phyloP scores from a whole-genome alignment of 768 basidiomycete species.

The Tulasnella sp. region DNA sequence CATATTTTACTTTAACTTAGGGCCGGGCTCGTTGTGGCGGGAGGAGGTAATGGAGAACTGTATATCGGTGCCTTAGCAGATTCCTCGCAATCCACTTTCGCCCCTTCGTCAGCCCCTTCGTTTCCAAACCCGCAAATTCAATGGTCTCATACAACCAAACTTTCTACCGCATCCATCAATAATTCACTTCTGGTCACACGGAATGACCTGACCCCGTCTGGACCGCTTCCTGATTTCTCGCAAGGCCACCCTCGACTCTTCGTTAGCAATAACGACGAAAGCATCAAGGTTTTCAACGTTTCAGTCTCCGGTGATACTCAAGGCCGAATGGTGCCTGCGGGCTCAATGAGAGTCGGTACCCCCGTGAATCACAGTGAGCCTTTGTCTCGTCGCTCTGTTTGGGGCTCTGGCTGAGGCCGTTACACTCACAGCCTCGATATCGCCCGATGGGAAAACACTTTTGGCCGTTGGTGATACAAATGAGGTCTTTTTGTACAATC shows the following conservation, averaged over 20 bases:
- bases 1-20: not conserved
- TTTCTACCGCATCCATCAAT: conserved; percentile 57
- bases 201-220: conserved; percentile 18
- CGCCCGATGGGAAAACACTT: conserved; percentile 80
- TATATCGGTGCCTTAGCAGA: conserved; percentile 25
- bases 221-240: conserved; percentile 51
- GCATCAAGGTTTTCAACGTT: conserved; percentile 76
- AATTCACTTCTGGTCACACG: conserved; percentile 66
- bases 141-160: not conserved
- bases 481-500: conserved; percentile 75
- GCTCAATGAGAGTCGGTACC: conserved; percentile 57
- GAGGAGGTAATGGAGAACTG: conserved; percentile 26
- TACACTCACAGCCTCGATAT: conserved; percentile 67
- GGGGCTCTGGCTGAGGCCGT: conserved; percentile 27
- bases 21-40: conserved; percentile 28
- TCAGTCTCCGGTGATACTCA: conserved; percentile 46
- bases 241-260: conserved; percentile 71
- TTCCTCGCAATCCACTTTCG: not conserved
- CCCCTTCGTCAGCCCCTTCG: not conserved
- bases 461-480: conserved; percentile 89
- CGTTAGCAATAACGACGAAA: conserved; percentile 82
- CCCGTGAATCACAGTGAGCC: conserved; percentile 77
- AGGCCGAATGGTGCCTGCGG: conserved; percentile 49
- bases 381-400: not conserved
- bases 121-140: not conserved